Evolutionary conservation across 306 rosid species (phyloP).

Genomic region (Begonia peltatifolia): DNA sequence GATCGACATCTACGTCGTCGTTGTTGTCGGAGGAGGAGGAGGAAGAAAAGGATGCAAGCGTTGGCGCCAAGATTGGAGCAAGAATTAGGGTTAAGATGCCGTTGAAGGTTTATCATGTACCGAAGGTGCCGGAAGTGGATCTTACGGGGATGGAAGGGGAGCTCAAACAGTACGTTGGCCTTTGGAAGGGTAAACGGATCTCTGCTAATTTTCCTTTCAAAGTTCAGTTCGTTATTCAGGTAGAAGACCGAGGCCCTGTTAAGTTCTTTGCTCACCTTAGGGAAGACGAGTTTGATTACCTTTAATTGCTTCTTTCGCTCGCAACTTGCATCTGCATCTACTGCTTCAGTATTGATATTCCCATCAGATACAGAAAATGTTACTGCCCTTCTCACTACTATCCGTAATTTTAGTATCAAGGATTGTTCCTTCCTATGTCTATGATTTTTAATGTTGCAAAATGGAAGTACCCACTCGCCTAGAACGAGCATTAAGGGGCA

Average conservation of each 20-base stretch:
- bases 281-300: slow-evolving; percentile 75
- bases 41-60: slow-evolving; percentile 17
- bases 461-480: too few relatives aligned
- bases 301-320: slow-evolving; percentile 9
- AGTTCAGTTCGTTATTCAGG: slow-evolving; percentile 50
- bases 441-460: too few relatives aligned
- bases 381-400: too few relatives aligned
- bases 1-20: slow-evolving; percentile 23
- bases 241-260: slow-evolving; percentile 61
- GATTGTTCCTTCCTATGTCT: too few relatives aligned
- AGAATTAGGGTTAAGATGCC: slow-evolving; percentile 68
- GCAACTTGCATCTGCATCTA: too few relatives aligned
- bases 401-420: too few relatives aligned
- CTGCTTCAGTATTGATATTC: too few relatives aligned
- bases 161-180: slow-evolving; percentile 64
- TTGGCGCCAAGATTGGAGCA: slow-evolving; percentile 40
- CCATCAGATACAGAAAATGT: too few relatives aligned
- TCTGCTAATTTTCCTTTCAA: slow-evolving; percentile 83
- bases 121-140: slow-evolving; percentile 56
- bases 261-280: slow-evolving; percentile 85
- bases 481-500: too few relatives aligned
- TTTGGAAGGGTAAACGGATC: slow-evolving; percentile 81
- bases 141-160: slow-evolving; percentile 63
- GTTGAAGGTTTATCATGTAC: slow-evolving; percentile 75
- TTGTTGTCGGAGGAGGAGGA: slow-evolving; percentile 11